Evolutionary conservation across 2,329 filamentous ascomycete species (phyloP).

Genomic region (Dactylellina leptospora): DNA sequence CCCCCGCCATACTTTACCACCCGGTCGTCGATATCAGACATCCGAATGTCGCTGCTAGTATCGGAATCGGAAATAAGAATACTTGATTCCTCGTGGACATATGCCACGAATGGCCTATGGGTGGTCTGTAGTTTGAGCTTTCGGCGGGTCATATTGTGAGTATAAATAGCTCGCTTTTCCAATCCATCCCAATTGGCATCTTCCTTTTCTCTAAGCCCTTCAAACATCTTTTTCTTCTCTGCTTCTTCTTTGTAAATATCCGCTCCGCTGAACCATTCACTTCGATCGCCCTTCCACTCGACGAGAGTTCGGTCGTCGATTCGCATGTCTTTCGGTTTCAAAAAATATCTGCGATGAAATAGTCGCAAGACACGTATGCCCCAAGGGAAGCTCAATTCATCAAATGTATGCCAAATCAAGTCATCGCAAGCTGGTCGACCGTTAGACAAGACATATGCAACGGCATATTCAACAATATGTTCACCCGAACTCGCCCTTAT

Average conservation of each 20-base stretch:
- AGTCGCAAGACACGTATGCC: slow-evolving; percentile 26
- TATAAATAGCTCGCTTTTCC: too few relatives aligned
- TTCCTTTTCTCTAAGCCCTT: neutral
- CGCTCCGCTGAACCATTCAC: slow-evolving; percentile 37
- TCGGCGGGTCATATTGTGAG: too few relatives aligned
- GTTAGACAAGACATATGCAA: slow-evolving; percentile 9
- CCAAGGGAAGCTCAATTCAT: slow-evolving; percentile 37
- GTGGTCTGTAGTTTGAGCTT: too few relatives aligned
- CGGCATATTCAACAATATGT: slow-evolving; percentile 23
- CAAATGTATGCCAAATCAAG: slow-evolving; percentile 29
- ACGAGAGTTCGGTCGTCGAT: slow-evolving; percentile 12
- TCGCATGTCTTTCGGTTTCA: slow-evolving; percentile 35
- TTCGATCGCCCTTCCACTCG: slow-evolving; percentile 14
- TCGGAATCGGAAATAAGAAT: neutral
- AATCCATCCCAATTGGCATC: too few relatives aligned
- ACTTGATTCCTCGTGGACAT: too few relatives aligned
- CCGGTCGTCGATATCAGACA: neutral
- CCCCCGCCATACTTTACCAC: neutral
- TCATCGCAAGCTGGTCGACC: neutral
- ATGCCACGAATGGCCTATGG: too few relatives aligned
- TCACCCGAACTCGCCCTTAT: neutral
- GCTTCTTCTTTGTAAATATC: slow-evolving; percentile 23
- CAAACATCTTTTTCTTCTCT: slow-evolving; percentile 2
- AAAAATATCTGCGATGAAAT: slow-evolving; percentile 17
- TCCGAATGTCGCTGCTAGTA: slow-evolving; percentile 1